phyloP scores from a whole-genome alignment of 371 early-diverging fungal species.

The Polyrhizophydium stewartii region DNA sequence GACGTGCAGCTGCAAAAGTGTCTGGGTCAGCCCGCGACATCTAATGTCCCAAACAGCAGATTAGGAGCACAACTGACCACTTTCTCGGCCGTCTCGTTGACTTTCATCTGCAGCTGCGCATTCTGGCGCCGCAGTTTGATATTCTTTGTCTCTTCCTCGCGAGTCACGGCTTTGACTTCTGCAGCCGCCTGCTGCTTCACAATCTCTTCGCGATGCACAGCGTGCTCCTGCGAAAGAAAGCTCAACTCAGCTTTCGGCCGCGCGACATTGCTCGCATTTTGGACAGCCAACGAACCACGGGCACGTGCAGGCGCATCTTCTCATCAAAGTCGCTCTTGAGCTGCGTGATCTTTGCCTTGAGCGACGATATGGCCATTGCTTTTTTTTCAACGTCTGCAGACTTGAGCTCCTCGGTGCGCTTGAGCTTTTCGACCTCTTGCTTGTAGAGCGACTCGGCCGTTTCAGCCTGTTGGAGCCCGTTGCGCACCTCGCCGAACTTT shows the following conservation, averaged over 20 bases:
- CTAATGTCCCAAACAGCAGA: not conserved
- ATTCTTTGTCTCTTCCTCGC: slow-evolving; percentile 25
- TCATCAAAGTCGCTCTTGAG: slow-evolving; percentile 35
- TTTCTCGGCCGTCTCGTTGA: slow-evolving; percentile 16
- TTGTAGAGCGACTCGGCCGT: slow-evolving; percentile 38
- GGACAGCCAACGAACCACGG: slow-evolving; percentile 6
- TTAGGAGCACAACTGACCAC: slow-evolving; percentile 20
- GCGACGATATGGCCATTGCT: slow-evolving; percentile 18
- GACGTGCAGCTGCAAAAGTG: slow-evolving; percentile 1
- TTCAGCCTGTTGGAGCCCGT: slow-evolving; percentile 21
- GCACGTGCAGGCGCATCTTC: slow-evolving; percentile 24
- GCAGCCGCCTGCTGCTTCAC: slow-evolving; percentile 13
- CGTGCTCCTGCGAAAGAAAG: not conserved
- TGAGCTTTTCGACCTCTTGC: slow-evolving; percentile 33
- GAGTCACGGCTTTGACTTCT: slow-evolving; percentile 6
- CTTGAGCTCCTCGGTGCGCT: slow-evolving; percentile 15
- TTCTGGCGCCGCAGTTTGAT: slow-evolving; percentile 32
- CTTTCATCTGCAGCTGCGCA: slow-evolving; percentile 28
- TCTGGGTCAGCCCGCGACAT: not conserved
- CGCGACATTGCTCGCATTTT: not conserved
- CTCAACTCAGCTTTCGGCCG: no score
- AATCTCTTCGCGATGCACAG: slow-evolving; percentile 26
- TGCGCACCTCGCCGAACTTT: not conserved
- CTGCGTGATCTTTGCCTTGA: slow-evolving; percentile 23
- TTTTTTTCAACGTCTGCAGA: slow-evolving; percentile 27